Conservation (phyloP, 495 filamentous ascomycete species). For the Clohesyomyces aquaticus region DNA sequence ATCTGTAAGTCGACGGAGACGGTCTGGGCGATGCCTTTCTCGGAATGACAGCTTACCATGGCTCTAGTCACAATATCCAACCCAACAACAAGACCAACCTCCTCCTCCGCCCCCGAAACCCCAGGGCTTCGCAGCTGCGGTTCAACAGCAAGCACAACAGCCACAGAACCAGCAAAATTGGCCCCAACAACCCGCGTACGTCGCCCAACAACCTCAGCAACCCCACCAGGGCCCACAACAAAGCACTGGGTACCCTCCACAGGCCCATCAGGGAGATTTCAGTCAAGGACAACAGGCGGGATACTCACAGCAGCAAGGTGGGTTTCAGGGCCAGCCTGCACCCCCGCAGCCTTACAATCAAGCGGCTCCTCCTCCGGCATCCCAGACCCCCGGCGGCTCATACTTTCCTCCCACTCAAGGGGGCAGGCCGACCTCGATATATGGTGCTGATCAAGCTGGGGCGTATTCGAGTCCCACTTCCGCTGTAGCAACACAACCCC, state of each 20-base stretch:
- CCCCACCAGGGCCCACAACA: slow-evolving; percentile 22
- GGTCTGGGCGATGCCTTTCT: not conserved
- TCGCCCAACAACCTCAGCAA: slow-evolving; percentile 16
- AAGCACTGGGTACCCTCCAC: slow-evolving; percentile 18
- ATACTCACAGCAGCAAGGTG: slow-evolving; percentile 22
- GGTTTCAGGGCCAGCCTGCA: slow-evolving; percentile 14
- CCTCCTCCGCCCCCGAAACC: slow-evolving; percentile 39
- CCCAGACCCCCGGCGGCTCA: slow-evolving; percentile 37
- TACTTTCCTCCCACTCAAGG: slow-evolving; percentile 35
- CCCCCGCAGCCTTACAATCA: slow-evolving; percentile 30
- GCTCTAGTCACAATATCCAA: slow-evolving; percentile 10
- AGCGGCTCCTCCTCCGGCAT: slow-evolving; percentile 34
- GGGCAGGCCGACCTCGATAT: slow-evolving; percentile 28
- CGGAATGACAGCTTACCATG: slow-evolving; percentile 3
- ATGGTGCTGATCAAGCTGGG: slow-evolving; percentile 21
- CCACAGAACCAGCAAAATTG: slow-evolving; percentile 22
- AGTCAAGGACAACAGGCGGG: slow-evolving; percentile 24
- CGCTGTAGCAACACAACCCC: slow-evolving; percentile 20
- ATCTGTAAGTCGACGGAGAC: not conserved
- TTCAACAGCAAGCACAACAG: slow-evolving; percentile 31
- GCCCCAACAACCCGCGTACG: slow-evolving; percentile 23
- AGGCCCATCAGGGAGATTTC: slow-evolving; percentile 9
- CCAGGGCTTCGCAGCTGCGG: slow-evolving; percentile 21
- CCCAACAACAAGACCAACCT: slow-evolving; percentile 29
- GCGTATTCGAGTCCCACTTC: slow-evolving; percentile 29